phyloP scores from a whole-genome alignment of 192 early-diverging fungal species.

The Phlyctochytrium planicorne region DNA sequence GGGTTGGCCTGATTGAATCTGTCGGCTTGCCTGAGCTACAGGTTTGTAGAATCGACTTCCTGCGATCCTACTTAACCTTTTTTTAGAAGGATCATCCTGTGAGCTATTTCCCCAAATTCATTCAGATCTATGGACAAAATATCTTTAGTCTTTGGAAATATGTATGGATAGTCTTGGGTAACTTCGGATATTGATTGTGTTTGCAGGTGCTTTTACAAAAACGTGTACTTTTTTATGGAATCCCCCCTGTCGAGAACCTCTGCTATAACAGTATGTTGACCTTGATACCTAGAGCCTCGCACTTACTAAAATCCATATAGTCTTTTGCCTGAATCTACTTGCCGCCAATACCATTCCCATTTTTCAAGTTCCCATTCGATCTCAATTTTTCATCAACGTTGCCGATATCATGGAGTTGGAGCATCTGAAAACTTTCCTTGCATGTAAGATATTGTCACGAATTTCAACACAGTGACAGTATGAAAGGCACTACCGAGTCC shows the following conservation, averaged over 20 bases:
- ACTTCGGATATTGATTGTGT: too few species aligned
- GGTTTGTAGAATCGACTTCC: not conserved
- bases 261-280: constrained; percentile 14
- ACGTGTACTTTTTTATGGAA: constrained; percentile 15
- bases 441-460: not conserved
- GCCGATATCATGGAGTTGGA: constrained; percentile 10
- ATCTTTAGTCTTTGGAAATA: constrained; percentile 21
- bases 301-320: too few species aligned
- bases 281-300: too few species aligned
- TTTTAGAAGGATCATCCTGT: constrained; percentile 11
- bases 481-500: constrained; percentile 5
- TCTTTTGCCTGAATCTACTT: not conserved
- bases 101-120: constrained; percentile 6
- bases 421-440: not conserved
- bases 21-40: constrained; percentile 8
- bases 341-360: not conserved
- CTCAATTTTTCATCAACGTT: constrained; percentile 12
- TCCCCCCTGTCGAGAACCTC: constrained; percentile 11
- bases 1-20: constrained; percentile 1
- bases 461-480: not conserved
- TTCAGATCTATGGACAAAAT: constrained; percentile 4
- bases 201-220: constrained; percentile 7
- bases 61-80: not conserved
- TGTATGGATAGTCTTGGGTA: too few species aligned
- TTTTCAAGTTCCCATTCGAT: not conserved